Conservation (phyloP, 2,329 filamentous ascomycete species). For the Pseudogymnoascus sp. region DNA sequence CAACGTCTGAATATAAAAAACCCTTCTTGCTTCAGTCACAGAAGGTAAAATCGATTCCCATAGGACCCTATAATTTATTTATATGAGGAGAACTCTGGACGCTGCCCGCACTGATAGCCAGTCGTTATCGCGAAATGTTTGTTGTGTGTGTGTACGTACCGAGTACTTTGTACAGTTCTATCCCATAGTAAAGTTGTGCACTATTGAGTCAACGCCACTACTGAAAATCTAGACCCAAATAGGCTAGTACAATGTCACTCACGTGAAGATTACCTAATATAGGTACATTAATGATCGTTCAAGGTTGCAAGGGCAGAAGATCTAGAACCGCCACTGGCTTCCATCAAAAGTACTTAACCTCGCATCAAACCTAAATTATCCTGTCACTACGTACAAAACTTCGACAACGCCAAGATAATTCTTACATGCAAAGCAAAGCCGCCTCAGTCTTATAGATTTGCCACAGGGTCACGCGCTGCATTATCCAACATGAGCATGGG, state of each 20-base stretch:
- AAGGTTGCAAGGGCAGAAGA: constrained; percentile 9
- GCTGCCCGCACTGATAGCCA: neutral
- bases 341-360: constrained; percentile 9
- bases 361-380: constrained; percentile 10
- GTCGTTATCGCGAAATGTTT: neutral
- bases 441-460: neutral
- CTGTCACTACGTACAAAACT: neutral
- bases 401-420: constrained; percentile 2
- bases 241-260: constrained; percentile 6
- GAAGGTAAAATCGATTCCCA: neutral
- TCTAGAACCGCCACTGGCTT: constrained; percentile 12
- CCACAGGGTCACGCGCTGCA: neutral
- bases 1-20: neutral
- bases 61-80: neutral
- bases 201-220: neutral
- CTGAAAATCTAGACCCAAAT: neutral
- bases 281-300: constrained; percentile 3
- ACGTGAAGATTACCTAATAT: constrained; percentile 7
- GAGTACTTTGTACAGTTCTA: neutral
- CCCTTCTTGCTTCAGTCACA: neutral
- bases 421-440: neutral
- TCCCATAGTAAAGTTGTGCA: neutral
- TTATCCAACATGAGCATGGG: constrained; percentile 2
- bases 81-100: neutral
- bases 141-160: neutral